These are phyloP conservation scores for Fusarium sp. DNA, from an alignment of 2,329 filamentous ascomycete genomes.

Conservation along the genomic window DNA sequence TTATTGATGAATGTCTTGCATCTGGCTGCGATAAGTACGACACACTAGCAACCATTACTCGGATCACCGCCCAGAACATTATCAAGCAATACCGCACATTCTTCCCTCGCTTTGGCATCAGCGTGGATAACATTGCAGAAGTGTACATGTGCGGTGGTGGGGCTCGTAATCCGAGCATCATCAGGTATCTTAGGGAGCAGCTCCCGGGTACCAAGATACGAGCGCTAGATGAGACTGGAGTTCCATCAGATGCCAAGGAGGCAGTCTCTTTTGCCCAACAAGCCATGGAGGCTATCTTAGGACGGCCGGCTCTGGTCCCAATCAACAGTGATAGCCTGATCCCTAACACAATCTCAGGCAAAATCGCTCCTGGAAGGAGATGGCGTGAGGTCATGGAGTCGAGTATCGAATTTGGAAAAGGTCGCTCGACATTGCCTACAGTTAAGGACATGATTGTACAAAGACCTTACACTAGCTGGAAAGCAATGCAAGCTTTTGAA, in stretches of 20 bases:
- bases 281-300: constrained; percentile 71
- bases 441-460: constrained; percentile 14
- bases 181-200: constrained; percentile 17
- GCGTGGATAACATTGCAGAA: constrained; percentile 5
- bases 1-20: constrained; percentile 63
- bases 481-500: constrained; percentile 15
- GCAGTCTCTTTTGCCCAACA: constrained; percentile 69
- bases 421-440: background rate
- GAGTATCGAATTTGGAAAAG: background rate
- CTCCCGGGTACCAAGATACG: constrained; percentile 59
- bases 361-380: constrained; percentile 12
- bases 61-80: constrained; percentile 72
- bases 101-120: constrained; percentile 19
- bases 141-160: constrained; percentile 21
- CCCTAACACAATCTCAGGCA: constrained; percentile 17
- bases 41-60: constrained; percentile 70
- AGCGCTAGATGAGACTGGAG: constrained; percentile 67
- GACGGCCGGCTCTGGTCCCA: constrained; percentile 53
- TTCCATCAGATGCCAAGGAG: constrained; percentile 68
- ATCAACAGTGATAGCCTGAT: constrained; percentile 11
- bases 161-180: constrained; percentile 16
- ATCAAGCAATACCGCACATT: constrained; percentile 52
- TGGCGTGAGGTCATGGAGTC: constrained; percentile 16
- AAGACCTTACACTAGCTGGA: constrained; percentile 11
- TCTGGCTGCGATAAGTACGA: constrained; percentile 58